Percentiles rank a stretch among this genome's conserved stretches.
These are phyloP conservation scores for Eucalyptus pumila DNA, from an alignment of 345 rosid species.

Conservation along the genomic window DNA sequence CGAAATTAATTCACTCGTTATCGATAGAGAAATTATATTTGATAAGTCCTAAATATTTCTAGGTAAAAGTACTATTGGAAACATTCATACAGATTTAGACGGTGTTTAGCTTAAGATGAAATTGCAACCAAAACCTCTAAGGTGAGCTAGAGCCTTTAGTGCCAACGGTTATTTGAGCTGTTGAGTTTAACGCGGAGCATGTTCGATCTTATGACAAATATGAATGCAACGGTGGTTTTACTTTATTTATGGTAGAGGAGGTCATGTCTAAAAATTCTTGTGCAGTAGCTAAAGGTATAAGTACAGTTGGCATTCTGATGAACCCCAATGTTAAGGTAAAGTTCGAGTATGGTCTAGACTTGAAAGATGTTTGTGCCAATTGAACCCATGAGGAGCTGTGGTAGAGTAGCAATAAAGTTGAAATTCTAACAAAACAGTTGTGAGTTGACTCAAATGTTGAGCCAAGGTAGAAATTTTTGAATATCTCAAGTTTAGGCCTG, in stretches of 20 bases:
- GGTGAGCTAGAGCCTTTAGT: neutral
- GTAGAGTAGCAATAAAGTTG: neutral
- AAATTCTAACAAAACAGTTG: neutral
- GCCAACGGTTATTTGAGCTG: neutral
- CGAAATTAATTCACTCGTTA: fast-evolving
- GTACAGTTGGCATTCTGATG: neutral
- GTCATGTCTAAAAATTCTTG: neutral
- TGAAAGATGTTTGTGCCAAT: neutral
- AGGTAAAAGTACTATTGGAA: neutral
- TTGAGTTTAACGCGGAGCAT: neutral
- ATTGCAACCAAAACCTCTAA: neutral
- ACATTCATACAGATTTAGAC: neutral
- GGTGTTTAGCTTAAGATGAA: neutral
- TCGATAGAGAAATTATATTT: neutral
- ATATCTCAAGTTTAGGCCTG: neutral
- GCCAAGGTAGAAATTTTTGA: neutral
- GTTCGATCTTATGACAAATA: neutral
- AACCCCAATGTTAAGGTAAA: fast-evolving
- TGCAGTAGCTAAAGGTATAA: neutral
- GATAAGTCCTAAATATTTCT: neutral
- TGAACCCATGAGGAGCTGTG: neutral
- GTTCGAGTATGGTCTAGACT: neutral
- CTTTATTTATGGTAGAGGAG: neutral
- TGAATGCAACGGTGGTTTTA: neutral
- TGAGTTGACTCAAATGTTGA: neutral